Evolutionary conservation across 495 filamentous ascomycete genomes (phyloP), one percentile per base, ranked within the genome.

Genomic region (Trichoderma orchidacearum): DNA sequence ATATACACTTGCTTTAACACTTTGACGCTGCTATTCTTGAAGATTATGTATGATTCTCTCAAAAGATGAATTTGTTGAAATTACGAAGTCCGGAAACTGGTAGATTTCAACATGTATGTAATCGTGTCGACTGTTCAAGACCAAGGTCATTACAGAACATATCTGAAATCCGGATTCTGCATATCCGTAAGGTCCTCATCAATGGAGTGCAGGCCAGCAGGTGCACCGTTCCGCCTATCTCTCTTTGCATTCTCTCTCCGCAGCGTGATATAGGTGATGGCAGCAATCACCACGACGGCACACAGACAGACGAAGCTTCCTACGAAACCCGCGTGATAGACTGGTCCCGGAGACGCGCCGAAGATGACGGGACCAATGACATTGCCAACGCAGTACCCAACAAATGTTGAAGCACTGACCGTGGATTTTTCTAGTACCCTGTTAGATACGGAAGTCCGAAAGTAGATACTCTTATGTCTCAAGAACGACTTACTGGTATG

Each of bases 171-270:
- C 18, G 30, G 27, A n/a, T 54, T 41, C n/a, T 41, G 36, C n/a
- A 30, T 66, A 59, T 76, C 72, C 6, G 71, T 74, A 51, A 70
- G 55, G 58, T 76, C 72, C 52, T 76, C 70, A 48, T 75, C 66
- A 57, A 73, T 75, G 4, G 71, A 72, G 59, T 74, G 63, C 31
- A 72, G 71, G 50, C 66, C 72, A 18, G 60, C 68, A 54, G 75
- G 72, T 0, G 57, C 35, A 1, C 63, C 64, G 8, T 60, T 41
- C 35, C 57, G 53, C 56, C 73, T 69, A 25, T 69, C 58, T 28
- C 58, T 57, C 21, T 58, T 48, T 50, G 73, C 72, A 27, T 72
- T 64, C 59, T 61, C 57, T 13, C 66, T 59, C 52, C 65, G 69
- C 30, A 72, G 57, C 54, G 62, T 63, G 7, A 71, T 61, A 48